Evolutionary conservation across 768 basidiomycete genomes (phyloP).

Genomic region (Phlebiopsis gigantea): DNA sequence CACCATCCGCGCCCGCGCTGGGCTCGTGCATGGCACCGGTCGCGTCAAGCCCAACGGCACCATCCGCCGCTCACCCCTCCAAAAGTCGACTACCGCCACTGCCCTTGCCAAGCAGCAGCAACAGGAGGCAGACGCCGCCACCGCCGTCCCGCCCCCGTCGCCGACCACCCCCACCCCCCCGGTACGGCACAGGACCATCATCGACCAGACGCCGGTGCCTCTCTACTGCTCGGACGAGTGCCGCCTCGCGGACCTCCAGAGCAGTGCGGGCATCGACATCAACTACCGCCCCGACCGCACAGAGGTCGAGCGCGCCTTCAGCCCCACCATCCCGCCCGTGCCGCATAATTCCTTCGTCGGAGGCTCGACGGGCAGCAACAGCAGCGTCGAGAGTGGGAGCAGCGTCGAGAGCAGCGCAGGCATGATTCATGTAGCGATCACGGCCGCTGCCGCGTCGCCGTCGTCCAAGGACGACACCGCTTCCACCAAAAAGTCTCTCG

Average conservation of each 20-base stretch:
- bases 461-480: constrained; percentile 4
- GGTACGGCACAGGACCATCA: constrained; percentile 56
- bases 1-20: constrained; percentile 33
- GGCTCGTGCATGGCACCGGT: constrained; percentile 63
- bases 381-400: constrained; percentile 27
- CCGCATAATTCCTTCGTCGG: constrained; percentile 34
- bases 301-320: constrained; percentile 1
- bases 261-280: constrained; percentile 35
- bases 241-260: constrained; percentile 50
- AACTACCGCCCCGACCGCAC: constrained; percentile 39
- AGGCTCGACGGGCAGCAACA: constrained; percentile 34
- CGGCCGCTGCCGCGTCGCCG: constrained; percentile 28
- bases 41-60: constrained; percentile 49
- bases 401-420: constrained; percentile 19
- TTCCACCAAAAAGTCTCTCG: not conserved
- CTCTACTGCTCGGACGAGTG: constrained; percentile 84
- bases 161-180: constrained; percentile 28
- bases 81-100: constrained; percentile 14
- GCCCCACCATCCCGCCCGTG: constrained; percentile 30
- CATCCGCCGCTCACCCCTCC: constrained; percentile 35
- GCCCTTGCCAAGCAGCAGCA: constrained; percentile 15
- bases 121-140: not conserved
- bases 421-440: constrained; percentile 21
- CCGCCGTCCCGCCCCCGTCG: constrained; percentile 18
- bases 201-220: constrained; percentile 76